These are phyloP conservation scores for Solanum bulbocastanum DNA, from an alignment of 257 asterid genomes.

Conservation along the genomic window DNA sequence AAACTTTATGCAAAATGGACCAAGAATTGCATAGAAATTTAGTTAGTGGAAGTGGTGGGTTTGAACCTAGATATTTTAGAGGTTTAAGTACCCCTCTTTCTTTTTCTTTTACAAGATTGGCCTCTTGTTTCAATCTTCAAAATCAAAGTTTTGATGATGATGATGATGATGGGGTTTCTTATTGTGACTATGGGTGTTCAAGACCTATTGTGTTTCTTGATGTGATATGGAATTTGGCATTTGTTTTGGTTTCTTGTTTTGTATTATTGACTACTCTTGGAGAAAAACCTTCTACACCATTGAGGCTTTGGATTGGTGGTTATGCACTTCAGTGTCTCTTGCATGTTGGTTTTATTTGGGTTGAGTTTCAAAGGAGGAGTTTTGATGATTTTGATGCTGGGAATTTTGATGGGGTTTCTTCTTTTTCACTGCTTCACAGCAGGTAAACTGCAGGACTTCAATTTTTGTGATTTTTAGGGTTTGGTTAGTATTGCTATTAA, in stretches of 20 bases:
- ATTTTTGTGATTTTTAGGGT: neutral
- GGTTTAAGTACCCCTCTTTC: slow-evolving; percentile 13
- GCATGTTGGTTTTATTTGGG: slow-evolving; percentile 65
- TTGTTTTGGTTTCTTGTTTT: slow-evolving; percentile 50
- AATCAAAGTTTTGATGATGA: slow-evolving; percentile 16
- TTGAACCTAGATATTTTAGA: neutral
- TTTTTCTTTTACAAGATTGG: slow-evolving; percentile 16
- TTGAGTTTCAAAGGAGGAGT: slow-evolving; percentile 34
- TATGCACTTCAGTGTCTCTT: slow-evolving; percentile 78
- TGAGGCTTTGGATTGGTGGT: slow-evolving; percentile 72
- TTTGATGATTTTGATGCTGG: slow-evolving; percentile 19
- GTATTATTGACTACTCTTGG: slow-evolving; percentile 42
- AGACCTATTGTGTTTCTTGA: slow-evolving; percentile 72
- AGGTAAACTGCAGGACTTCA: slow-evolving; percentile 16
- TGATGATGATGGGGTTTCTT: neutral
- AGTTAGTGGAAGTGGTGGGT: neutral
- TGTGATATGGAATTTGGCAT: slow-evolving; percentile 72
- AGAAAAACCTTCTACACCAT: slow-evolving; percentile 66
- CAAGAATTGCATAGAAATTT: neutral
- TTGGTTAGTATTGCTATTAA: neutral
- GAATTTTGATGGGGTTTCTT: slow-evolving; percentile 16
- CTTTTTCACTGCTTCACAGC: slow-evolving; percentile 34
- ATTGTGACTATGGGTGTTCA: slow-evolving; percentile 33
- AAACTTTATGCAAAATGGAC: neutral
- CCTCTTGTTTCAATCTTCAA: slow-evolving; percentile 17